A percentile compares a stretch with the other conserved stretches of the same genome.
Conservation (phyloP, 148 eudicot genomes). For the Camellia japonica region DNA sequence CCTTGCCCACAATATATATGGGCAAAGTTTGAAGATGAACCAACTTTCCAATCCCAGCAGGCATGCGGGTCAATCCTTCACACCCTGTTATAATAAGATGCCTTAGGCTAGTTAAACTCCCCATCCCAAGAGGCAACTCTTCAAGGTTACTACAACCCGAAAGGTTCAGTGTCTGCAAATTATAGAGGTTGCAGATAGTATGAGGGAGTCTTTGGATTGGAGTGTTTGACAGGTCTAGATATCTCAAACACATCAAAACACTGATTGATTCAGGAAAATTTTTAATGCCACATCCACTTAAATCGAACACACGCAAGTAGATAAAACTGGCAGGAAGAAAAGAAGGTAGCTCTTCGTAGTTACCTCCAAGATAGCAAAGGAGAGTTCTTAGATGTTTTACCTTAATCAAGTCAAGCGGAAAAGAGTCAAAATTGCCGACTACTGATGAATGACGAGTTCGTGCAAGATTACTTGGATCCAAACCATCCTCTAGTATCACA, state of each 20-base stretch:
- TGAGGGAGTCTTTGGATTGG: slow-evolving; percentile 10
- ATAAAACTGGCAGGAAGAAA: neutral
- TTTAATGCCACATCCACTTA: slow-evolving; percentile 2
- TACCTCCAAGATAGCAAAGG: slow-evolving; percentile 4
- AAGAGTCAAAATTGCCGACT: neutral
- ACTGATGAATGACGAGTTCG: slow-evolving; percentile 12
- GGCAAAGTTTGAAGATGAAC: slow-evolving; percentile 20
- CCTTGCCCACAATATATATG: slow-evolving; percentile 9
- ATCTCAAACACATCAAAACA: slow-evolving; percentile 11
- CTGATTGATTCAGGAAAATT: slow-evolving; percentile 16
- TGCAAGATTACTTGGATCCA: neutral
- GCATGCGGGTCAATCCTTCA: neutral
- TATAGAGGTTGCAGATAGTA: slow-evolving; percentile 6
- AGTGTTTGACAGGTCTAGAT: slow-evolving; percentile 20
- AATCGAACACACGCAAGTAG: slow-evolving; percentile 18
- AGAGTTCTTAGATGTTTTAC: slow-evolving; percentile 19
- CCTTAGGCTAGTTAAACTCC: slow-evolving; percentile 13
- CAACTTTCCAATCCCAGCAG: slow-evolving; percentile 10
- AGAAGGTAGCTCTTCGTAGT: neutral
- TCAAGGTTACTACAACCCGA: slow-evolving; percentile 11
- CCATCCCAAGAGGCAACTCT: slow-evolving; percentile 17
- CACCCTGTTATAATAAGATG: slow-evolving; percentile 12
- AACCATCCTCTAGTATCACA: slow-evolving; percentile 9
- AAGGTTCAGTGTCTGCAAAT: slow-evolving; percentile 18
- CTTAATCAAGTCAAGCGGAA: slow-evolving; percentile 6